A percentile compares a stretch with the other conserved stretches of the same genome.
These are phyloP conservation scores for Loxodes magnus DNA, from an alignment of 73 alveolate species.

Conservation along the genomic window DNA sequence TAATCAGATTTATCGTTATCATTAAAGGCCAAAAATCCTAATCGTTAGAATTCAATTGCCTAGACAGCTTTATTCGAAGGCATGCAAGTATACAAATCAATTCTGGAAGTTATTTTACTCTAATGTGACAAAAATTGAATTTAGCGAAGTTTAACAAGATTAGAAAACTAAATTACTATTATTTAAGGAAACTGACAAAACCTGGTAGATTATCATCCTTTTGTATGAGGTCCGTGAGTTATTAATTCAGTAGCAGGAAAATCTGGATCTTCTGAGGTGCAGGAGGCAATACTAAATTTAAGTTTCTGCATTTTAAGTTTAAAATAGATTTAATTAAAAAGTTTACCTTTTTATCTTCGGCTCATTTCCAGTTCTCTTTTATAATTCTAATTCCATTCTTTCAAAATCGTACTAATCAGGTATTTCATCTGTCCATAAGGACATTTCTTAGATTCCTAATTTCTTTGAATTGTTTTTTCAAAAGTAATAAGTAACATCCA, in stretches of 20 bases:
- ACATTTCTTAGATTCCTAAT: too few relatives aligned
- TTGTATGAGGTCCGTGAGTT: slow-evolving; percentile 49
- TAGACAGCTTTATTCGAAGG: slow-evolving; percentile 14
- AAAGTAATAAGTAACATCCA: too few relatives aligned
- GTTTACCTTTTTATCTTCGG: too few relatives aligned
- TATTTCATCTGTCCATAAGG: too few relatives aligned
- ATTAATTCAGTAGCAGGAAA: slow-evolving; percentile 56
- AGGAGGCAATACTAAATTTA: slow-evolving; percentile 32
- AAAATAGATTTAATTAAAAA: too few relatives aligned
- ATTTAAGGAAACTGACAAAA: slow-evolving; percentile 67
- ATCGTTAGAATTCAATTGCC: not conserved
- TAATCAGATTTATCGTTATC: too few relatives aligned
- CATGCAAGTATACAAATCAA: slow-evolving; percentile 51
- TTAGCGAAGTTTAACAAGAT: slow-evolving; percentile 43
- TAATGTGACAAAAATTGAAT: slow-evolving; percentile 66
- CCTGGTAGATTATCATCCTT: slow-evolving; percentile 59
- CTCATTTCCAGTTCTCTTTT: too few relatives aligned
- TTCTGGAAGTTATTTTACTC: slow-evolving; percentile 51
- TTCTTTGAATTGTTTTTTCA: too few relatives aligned
- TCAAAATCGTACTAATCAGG: too few relatives aligned
- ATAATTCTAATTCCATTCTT: too few relatives aligned
- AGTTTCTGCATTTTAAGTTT: too few relatives aligned
- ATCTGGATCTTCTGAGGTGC: slow-evolving; percentile 54
- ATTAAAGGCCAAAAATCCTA: too few relatives aligned
- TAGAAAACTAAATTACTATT: slow-evolving; percentile 49